Conservation (phyloP, 306 rosid species). For the Vigna angularis region DNA sequence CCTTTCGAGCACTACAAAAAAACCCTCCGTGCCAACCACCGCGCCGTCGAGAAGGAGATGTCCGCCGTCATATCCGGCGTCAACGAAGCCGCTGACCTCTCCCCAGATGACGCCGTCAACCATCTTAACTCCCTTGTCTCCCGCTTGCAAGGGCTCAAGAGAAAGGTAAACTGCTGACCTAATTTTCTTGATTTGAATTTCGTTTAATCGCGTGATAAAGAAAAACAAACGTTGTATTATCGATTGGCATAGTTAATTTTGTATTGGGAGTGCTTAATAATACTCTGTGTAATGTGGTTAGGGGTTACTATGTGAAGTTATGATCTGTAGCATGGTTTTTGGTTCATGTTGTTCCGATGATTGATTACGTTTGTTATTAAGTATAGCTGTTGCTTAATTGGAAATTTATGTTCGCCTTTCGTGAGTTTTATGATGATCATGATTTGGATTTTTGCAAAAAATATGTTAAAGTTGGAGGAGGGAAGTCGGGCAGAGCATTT, state of each 20-base stretch:
- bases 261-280: conserved; percentile 22
- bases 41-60: conserved; percentile 81
- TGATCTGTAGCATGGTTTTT: conserved; percentile 19
- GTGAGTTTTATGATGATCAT: conserved; percentile 22
- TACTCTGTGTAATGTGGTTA: conserved; percentile 9
- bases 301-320: conserved; percentile 16
- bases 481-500: conserved; percentile 75
- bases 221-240: neutral
- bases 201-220: neutral
- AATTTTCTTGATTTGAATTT: conserved; percentile 32
- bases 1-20: conserved; percentile 99
- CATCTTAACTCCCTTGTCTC: conserved; percentile 87
- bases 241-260: neutral
- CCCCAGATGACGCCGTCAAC: conserved; percentile 69
- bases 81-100: conserved; percentile 57
- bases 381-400: neutral
- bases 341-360: neutral
- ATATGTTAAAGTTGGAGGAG: conserved; percentile 76
- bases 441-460: conserved; percentile 28
- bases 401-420: neutral
- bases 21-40: conserved; percentile 90
- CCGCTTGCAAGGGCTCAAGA: conserved; percentile 83
- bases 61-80: conserved; percentile 78
- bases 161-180: conserved; percentile 68
- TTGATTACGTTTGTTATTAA: neutral